These are phyloP conservation scores for Candida anglica DNA, from an alignment of 805 yeast species.

Conservation along the genomic window DNA sequence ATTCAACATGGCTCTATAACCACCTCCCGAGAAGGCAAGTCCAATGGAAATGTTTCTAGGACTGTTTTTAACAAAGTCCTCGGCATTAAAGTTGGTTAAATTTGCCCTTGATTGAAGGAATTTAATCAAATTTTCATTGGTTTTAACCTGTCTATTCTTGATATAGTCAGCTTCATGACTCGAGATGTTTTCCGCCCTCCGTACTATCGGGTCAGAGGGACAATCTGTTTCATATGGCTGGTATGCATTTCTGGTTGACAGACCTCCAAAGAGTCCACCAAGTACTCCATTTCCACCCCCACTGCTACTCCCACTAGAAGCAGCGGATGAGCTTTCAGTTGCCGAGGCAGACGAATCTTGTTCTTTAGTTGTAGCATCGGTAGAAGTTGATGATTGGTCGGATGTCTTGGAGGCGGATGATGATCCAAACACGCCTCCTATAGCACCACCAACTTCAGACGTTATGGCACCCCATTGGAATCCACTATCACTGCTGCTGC, in stretches of 20 bases:
- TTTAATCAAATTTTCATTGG: conserved; percentile 24
- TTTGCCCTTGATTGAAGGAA: conserved; percentile 27
- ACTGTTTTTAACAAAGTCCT: conserved; percentile 18
- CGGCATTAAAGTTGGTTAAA: conserved; percentile 29
- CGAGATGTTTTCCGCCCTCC: conserved; percentile 24
- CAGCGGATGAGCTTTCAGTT: not conserved
- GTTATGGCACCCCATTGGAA: no score
- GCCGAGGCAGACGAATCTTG: not conserved
- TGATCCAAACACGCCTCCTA: no score
- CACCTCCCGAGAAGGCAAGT: conserved; percentile 65
- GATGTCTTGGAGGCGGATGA: no score
- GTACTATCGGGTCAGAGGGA: conserved; percentile 20
- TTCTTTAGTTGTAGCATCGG: not conserved
- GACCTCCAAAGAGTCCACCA: not conserved
- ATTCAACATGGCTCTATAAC: conserved; percentile 79
- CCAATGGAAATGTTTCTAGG: conserved; percentile 22
- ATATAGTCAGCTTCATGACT: conserved; percentile 24
- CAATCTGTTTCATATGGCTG: conserved; percentile 27
- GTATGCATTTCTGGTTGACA: conserved; percentile 17
- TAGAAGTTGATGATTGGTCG: no score
- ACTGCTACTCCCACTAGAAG: no score
- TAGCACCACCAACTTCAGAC: no score
- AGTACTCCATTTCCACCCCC: not conserved
- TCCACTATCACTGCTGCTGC: not conserved
- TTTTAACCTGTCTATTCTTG: conserved; percentile 17